Percentiles rank a stretch among this genome's conserved stretches.
phyloP scores from a whole-genome alignment of 2,329 filamentous ascomycete species.

The Cercospora zeina region DNA sequence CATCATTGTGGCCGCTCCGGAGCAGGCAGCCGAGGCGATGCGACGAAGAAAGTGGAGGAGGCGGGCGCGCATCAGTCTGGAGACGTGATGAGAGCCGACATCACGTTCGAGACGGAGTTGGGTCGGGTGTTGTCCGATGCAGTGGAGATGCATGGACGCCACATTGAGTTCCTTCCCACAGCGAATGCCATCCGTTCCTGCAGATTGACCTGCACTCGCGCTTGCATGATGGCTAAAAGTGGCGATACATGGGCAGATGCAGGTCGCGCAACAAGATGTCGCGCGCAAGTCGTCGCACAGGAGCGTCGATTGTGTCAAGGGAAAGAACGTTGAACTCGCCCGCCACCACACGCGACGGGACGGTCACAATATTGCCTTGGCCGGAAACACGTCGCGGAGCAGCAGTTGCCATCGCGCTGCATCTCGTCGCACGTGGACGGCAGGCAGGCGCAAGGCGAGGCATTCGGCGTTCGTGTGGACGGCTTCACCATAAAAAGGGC shows the following conservation, averaged over 20 bases:
- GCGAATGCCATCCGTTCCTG: slow-evolving; percentile 15
- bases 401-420: slow-evolving; percentile 10
- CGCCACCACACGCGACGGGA: neutral
- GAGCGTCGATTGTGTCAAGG: neutral
- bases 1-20: neutral
- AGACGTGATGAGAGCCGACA: too few species aligned
- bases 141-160: neutral
- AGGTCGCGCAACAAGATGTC: slow-evolving; percentile 6
- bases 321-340: slow-evolving; percentile 4
- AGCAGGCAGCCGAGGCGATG: neutral
- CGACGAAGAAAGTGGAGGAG: neutral
- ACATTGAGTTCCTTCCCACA: slow-evolving; percentile 6
- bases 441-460: slow-evolving; percentile 10
- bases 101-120: neutral
- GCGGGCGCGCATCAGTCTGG: too few species aligned
- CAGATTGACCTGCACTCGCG: slow-evolving; percentile 15
- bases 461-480: slow-evolving; percentile 15
- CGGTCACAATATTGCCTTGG: slow-evolving; percentile 2
- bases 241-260: slow-evolving; percentile 10
- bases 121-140: slow-evolving; percentile 1
- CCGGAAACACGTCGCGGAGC: neutral
- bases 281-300: neutral
- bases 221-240: slow-evolving; percentile 14
- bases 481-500: slow-evolving; percentile 17
- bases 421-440: slow-evolving; percentile 14